Conservation (phyloP, 148 eudicot genomes). For the Simmondsia chinensis region DNA sequence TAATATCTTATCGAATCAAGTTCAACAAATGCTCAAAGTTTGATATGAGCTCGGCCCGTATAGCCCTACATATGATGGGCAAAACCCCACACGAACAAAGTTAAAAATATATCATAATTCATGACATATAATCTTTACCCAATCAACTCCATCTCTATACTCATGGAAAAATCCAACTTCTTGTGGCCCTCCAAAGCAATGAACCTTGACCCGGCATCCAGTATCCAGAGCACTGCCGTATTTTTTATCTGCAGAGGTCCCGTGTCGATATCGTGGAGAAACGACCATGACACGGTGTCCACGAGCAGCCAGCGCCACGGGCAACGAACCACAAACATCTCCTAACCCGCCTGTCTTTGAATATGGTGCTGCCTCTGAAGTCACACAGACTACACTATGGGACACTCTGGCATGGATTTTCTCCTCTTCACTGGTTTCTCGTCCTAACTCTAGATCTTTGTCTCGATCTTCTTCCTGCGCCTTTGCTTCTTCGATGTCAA, state of each 20-base stretch:
- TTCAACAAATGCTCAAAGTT: too few relatives aligned
- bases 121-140: too few relatives aligned
- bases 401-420: slow-evolving; percentile 24
- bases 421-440: slow-evolving; percentile 10
- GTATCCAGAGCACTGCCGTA: slow-evolving; percentile 48
- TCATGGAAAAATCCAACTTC: slow-evolving; percentile 85
- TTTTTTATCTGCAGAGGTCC: slow-evolving; percentile 56
- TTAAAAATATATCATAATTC: too few relatives aligned
- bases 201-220: slow-evolving; percentile 38
- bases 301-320: slow-evolving; percentile 75
- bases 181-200: slow-evolving; percentile 79
- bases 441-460: slow-evolving; percentile 8
- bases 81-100: too few relatives aligned
- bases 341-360: slow-evolving; percentile 97
- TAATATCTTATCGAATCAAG: too few relatives aligned
- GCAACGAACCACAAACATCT: slow-evolving; percentile 98
- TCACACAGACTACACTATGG: slow-evolving; percentile 57
- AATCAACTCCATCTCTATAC: slow-evolving; percentile 88
- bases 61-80: too few relatives aligned
- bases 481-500: slow-evolving; percentile 7
- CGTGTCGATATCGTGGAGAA: slow-evolving; percentile 79
- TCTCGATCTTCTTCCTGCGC: slow-evolving; percentile 4
- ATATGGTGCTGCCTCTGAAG: slow-evolving; percentile 92
- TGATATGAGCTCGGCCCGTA: too few relatives aligned
- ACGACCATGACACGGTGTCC: slow-evolving; percentile 99